These are phyloP conservation scores for Solanum clarkiae DNA, from an alignment of 257 asterid genomes.

Conservation along the genomic window DNA sequence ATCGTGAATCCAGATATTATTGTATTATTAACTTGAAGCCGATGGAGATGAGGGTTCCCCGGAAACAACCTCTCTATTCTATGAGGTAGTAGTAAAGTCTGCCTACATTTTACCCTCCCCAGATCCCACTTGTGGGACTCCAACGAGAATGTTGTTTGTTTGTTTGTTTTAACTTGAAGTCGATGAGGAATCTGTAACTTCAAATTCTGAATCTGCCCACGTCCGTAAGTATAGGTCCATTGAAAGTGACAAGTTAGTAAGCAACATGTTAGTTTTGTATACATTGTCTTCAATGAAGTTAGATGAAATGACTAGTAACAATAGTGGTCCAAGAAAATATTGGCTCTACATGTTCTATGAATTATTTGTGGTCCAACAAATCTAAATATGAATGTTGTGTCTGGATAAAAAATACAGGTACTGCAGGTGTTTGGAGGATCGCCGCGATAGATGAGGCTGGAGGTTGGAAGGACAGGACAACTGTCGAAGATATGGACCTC, in stretches of 20 bases:
- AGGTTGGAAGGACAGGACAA: slow-evolving; percentile 95
- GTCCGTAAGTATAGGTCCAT: neutral
- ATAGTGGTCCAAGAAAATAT: neutral
- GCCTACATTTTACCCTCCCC: too few species aligned
- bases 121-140: too few species aligned
- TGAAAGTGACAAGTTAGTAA: neutral
- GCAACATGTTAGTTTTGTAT: neutral
- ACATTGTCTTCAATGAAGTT: neutral
- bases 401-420: slow-evolving; percentile 27
- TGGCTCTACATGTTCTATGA: neutral
- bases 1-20: neutral
- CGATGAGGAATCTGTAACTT: neutral
- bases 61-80: too few species aligned
- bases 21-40: neutral
- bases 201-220: neutral
- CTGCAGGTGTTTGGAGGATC: slow-evolving; percentile 96
- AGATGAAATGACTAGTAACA: neutral
- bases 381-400: neutral
- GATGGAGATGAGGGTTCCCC: too few species aligned
- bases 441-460: slow-evolving; percentile 95
- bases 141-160: too few species aligned
- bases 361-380: neutral
- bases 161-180: neutral
- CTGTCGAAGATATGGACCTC: slow-evolving; percentile 95
- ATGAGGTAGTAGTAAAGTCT: too few species aligned